Percentiles rank a stretch among this genome's conserved stretches.
phyloP scores from a whole-genome alignment of 2,329 filamentous ascomycete genomes.

The Fusarium pseudocircinatum region DNA sequence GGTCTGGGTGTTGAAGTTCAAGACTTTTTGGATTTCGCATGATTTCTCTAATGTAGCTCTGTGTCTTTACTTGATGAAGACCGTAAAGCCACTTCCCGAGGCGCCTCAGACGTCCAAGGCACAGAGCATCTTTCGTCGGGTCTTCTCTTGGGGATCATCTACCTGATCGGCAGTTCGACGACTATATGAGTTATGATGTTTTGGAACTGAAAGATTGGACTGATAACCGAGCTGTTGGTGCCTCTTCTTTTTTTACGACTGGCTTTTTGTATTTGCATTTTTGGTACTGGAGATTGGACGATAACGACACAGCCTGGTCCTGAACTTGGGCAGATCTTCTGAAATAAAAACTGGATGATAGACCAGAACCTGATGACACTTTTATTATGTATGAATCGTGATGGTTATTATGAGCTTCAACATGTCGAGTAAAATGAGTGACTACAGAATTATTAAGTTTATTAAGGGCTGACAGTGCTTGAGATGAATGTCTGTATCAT shows the following conservation, averaged over 20 bases:
- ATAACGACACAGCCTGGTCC: background rate
- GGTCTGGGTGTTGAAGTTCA: background rate
- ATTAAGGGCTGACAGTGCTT: too few species aligned
- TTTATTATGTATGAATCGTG: background rate
- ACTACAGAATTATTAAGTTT: background rate
- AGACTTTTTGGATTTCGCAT: background rate
- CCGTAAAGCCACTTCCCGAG: background rate
- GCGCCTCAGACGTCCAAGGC: background rate
- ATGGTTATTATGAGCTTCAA: accelerated
- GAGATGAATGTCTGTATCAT: background rate
- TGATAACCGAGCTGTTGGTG: accelerated
- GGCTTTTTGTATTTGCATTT: background rate
- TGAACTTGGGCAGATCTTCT: background rate
- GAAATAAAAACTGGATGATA: too few species aligned
- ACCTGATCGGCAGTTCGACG: background rate
- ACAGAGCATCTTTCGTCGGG: background rate
- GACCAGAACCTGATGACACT: background rate
- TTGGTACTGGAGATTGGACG: background rate
- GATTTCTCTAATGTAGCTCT: background rate
- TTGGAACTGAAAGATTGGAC: too few species aligned
- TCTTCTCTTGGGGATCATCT: background rate
- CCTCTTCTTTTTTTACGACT: background rate
- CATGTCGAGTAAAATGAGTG: accelerated
- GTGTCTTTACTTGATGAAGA: background rate
- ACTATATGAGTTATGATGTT: background rate